Conservation (phyloP, 75 land plant genomes). For the Larix kaempferi region DNA sequence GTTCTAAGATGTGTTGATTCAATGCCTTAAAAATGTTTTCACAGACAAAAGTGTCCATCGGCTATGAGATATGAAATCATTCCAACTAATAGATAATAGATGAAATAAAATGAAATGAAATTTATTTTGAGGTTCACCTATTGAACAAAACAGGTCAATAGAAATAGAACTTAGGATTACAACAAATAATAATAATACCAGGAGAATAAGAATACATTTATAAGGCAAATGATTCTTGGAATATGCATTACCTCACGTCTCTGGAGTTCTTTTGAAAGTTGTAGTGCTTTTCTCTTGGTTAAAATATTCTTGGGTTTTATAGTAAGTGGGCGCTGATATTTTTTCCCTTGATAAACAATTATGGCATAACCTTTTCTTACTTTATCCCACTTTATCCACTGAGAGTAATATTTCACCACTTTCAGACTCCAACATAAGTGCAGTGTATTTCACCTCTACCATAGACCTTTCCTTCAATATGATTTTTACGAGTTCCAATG, state of each 20-base stretch:
- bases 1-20: slow-evolving; percentile 32
- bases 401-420: slow-evolving; percentile 93
- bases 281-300: slow-evolving; percentile 90
- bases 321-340: slow-evolving; percentile 72
- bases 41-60: slow-evolving; percentile 3
- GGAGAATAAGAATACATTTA: background rate
- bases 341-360: slow-evolving; percentile 80
- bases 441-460: slow-evolving; percentile 57
- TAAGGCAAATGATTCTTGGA: background rate
- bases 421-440: slow-evolving; percentile 81
- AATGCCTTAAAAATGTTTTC: slow-evolving; percentile 40
- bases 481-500: slow-evolving; percentile 88
- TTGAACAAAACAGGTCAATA: background rate
- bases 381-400: slow-evolving; percentile 69
- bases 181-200: background rate
- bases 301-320: slow-evolving; percentile 81
- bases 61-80: background rate
- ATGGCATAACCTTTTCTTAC: slow-evolving; percentile 88
- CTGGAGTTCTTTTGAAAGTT: slow-evolving; percentile 85
- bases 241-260: slow-evolving; percentile 61
- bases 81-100: background rate
- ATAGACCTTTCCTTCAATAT: slow-evolving; percentile 56
- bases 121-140: no score
- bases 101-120: background rate
- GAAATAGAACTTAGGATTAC: background rate